Evolutionary conservation across 2,329 filamentous ascomycete genomes (phyloP).

Genomic region (Sordariomycetes sp.): DNA sequence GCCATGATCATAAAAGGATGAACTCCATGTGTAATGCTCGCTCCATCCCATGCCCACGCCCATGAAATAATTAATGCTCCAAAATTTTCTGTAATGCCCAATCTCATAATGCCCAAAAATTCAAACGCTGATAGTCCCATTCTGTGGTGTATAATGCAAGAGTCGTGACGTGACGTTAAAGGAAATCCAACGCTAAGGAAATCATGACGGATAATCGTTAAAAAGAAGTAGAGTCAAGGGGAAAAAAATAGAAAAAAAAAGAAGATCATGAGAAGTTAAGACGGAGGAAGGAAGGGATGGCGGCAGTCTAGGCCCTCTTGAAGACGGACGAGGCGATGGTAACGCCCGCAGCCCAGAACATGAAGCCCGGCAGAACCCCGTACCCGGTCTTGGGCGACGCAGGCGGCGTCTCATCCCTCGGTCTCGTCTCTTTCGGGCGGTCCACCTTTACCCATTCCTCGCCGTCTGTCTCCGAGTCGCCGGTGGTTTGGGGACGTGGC

Average conservation of each 20-base stretch:
- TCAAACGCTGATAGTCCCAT: no score
- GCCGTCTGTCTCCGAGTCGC: not conserved
- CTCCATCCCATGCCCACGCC: not conserved
- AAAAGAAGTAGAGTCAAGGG: not conserved
- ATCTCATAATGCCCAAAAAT: not conserved
- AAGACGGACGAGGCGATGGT: slow-evolving; percentile 1
- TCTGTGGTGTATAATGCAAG: not conserved
- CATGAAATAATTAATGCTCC: not conserved
- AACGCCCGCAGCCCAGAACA: slow-evolving; percentile 4
- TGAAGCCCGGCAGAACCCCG: not conserved
- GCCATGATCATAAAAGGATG: not conserved
- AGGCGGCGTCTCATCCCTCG: not conserved
- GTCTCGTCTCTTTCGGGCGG: not conserved
- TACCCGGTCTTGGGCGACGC: not conserved
- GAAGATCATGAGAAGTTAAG: not conserved
- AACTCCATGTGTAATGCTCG: slow-evolving; percentile 4
- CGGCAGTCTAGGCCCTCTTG: not conserved
- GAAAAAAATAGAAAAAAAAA: slow-evolving; percentile 1
- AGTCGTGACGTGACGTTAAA: not conserved
- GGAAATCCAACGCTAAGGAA: not conserved
- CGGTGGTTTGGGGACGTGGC: not conserved
- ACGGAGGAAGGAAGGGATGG: not conserved
- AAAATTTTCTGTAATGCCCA: not conserved
- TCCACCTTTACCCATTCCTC: not conserved
- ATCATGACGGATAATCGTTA: not conserved